Base-by-base conservation (phyloP, 352 stramenopile species). In the Aphanomyces cochlioides region DNA sequence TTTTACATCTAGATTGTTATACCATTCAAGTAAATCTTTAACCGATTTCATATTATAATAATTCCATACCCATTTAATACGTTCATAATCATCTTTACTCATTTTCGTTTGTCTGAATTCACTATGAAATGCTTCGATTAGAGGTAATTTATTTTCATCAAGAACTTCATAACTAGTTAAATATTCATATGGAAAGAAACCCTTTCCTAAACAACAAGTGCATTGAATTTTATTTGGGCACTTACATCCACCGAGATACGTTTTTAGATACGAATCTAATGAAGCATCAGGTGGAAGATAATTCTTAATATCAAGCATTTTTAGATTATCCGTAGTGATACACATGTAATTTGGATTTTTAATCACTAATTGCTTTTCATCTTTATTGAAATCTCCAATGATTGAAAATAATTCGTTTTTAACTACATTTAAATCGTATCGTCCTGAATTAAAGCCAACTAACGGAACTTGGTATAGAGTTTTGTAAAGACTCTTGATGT, bases 11-110 rank as follows among this genome's bases (percentile, higher is more conserved):
- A 78, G 67, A 70, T 77, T 78, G 47, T 77, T 80, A 45, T 80
- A 78, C 74, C 75, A 81, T n/a, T 76, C 60, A 3, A 81, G 58
- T 45, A 81, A 47, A 48, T 81, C 74, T 45, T 78, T 75, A 57
- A 79, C 57, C 0, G 47, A 57, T 17, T 81, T 78, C 76, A 79
- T 81, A 4, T 70, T 40, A 61, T 79, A 74, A 43, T 76, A 61
- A 5, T 74, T 19, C 75, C 75, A 79, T 0, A 74, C 77, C 7
- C 74, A 80, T 45, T 75, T 56, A 21, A 79, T 41, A 36, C 67
- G 43, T 54, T 78, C 34, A 17, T 80, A 80, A 0, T 79, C 75
- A 45, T 67, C 66, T 66, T 74, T 41, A 47, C 10, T 73, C 50
- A 76, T 74, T 8, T 40, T 47, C 21, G 40, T 78, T 8, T 47